A percentile compares a stretch with the other conserved stretches of the same genome.
Conservation (phyloP, 345 rosid genomes). For the Ailanthus altissimus region DNA sequence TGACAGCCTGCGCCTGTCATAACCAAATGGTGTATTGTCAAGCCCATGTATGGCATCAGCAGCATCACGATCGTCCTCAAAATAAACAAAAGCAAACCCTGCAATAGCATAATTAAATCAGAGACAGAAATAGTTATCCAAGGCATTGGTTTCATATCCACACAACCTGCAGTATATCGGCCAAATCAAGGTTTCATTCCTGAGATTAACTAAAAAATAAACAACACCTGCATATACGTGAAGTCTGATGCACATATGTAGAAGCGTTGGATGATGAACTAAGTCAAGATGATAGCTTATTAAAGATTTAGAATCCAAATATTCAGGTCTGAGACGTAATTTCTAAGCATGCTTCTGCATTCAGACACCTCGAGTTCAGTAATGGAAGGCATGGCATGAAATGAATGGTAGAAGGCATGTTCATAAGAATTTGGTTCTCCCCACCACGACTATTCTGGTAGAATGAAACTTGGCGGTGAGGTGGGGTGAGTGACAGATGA, state of each 20-base stretch:
- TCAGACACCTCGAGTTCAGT: slow-evolving; percentile 67
- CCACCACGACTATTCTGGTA: slow-evolving; percentile 47
- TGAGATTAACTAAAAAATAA: slow-evolving; percentile 37
- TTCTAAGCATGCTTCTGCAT: slow-evolving; percentile 68
- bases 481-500: slow-evolving; percentile 57
- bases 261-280: slow-evolving; percentile 77
- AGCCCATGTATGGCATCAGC: slow-evolving; percentile 73
- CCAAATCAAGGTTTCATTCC: slow-evolving; percentile 40
- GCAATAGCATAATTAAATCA: slow-evolving; percentile 29
- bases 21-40: slow-evolving; percentile 71
- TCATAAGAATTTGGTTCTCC: slow-evolving; percentile 49
- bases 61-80: slow-evolving; percentile 87
- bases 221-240: slow-evolving; percentile 77
- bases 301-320: slow-evolving; percentile 52
- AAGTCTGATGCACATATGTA: slow-evolving; percentile 74
- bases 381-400: slow-evolving; percentile 64
- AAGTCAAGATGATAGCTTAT: slow-evolving; percentile 61
- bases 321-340: slow-evolving; percentile 69
- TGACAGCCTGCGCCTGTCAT: slow-evolving; percentile 65
- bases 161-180: slow-evolving; percentile 33
- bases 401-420: slow-evolving; percentile 50
- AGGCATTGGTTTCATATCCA: slow-evolving; percentile 19
- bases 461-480: slow-evolving; percentile 47
- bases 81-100: slow-evolving; percentile 93
- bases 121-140: slow-evolving; percentile 17